Evolutionary conservation across 2,329 filamentous ascomycete genomes (phyloP), one percentile per base, ranked within the genome.

Genomic region (Verticillium alfalfae): DNA sequence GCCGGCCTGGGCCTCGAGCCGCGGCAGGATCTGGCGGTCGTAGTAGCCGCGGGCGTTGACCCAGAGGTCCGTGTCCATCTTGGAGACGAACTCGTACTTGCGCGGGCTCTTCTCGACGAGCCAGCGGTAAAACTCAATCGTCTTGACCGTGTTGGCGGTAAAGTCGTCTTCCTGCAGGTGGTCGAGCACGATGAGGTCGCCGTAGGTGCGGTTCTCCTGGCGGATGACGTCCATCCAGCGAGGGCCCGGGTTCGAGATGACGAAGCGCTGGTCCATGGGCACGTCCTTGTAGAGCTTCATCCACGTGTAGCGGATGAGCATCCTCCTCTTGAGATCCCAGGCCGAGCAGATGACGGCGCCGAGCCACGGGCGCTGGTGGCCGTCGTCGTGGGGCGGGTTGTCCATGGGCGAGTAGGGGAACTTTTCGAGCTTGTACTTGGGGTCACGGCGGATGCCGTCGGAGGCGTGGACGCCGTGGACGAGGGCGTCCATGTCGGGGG

Each of bases 151-250:
- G 59, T 74, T 73, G 45, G 72, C 71, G 4, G 68, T 71, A 9
- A 72, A 38, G 15, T 70, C 69, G 57, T 71, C 67, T 62, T 74
- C 72, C 12, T 64, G 63, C 3, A 73, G 60, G 56, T 71, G 66
- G n/a, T 73, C 69, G 3, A 74, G 71, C 1, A 74, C 67, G 62
- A 74, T 72, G 39, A 74, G 67, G 59, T 74, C 72, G 13, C 72
- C 72, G 64, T 68, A 72, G 1, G 72, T 73, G 34, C 65, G 65
- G 59, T 73, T 73, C 63, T 74, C 71, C 36, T 62, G 65, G 2
- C 63, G 61, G 18, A 73, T 64, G 1, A 66, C 60, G 6, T 69
- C 64, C 1, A 58, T 66, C 71, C 70, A 72, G 5, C 52, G 61
- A 4, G 66, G 61, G 0, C 68, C 68, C 1, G 72, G 72, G 55